Evolutionary conservation across 306 rosid species (phyloP).

Genomic region (Canavalia gladiata): DNA sequence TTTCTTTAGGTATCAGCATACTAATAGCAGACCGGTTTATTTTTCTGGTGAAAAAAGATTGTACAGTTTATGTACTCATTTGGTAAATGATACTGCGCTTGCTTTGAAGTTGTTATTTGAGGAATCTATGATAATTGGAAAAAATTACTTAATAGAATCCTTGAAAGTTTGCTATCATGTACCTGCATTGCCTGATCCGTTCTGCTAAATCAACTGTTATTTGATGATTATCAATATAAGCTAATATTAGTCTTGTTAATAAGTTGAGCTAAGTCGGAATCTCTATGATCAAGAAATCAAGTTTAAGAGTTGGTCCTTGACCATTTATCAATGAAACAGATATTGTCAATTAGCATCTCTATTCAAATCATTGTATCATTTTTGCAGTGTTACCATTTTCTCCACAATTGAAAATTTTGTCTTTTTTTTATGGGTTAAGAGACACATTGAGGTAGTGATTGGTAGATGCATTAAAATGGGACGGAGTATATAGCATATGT

Average conservation of each 20-base stretch:
- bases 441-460: not conserved
- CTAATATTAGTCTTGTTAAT: not conserved
- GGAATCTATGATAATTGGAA: not conserved
- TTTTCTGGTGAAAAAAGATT: not conserved
- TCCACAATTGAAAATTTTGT: not conserved
- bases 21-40: not conserved
- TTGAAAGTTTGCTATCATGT: not conserved
- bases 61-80: not conserved
- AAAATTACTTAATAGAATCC: not conserved
- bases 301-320: not conserved
- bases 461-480: not conserved
- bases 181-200: not conserved
- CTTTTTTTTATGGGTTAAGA: not conserved
- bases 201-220: not conserved
- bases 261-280: not conserved
- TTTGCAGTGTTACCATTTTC: not conserved
- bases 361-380: not conserved
- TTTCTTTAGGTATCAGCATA: not conserved
- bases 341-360: not conserved
- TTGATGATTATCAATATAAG: not conserved
- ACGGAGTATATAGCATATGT: not conserved
- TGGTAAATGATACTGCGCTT: not conserved
- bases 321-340: not conserved
- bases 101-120: constrained; percentile 1
- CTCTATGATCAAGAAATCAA: not conserved